Evolutionary conservation across 768 basidiomycete genomes (phyloP).

Genomic region (Pulveroboletus sp.): DNA sequence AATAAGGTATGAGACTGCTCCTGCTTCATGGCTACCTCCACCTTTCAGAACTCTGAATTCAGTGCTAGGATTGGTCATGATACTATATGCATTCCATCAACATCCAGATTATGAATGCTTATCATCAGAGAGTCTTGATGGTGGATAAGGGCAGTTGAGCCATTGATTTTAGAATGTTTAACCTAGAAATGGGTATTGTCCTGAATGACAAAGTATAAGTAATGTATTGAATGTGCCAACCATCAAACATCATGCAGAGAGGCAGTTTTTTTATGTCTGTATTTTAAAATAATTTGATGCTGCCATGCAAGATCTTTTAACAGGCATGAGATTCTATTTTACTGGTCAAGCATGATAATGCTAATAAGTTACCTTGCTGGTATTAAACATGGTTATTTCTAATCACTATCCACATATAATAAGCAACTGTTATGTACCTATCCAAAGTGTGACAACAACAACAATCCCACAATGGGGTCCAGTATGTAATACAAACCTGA

Average conservation of each 20-base stretch:
- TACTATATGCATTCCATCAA: constrained; percentile 40
- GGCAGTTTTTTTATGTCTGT: constrained; percentile 88
- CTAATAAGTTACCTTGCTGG: too few relatives aligned
- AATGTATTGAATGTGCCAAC: not conserved
- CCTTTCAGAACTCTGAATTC: constrained; percentile 79
- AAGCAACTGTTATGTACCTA: too few relatives aligned
- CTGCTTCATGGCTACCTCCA: constrained; percentile 47
- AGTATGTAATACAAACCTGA: too few relatives aligned
- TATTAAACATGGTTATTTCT: too few relatives aligned
- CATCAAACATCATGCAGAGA: constrained; percentile 43
- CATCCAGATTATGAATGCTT: constrained; percentile 3
- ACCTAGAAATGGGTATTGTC: constrained; percentile 81
- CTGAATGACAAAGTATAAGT: constrained; percentile 63
- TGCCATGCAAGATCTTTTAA: too few relatives aligned
- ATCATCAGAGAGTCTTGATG: constrained; percentile 40
- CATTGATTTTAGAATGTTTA: constrained; percentile 85
- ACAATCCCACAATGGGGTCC: too few relatives aligned
- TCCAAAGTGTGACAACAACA: too few relatives aligned
- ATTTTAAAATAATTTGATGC: constrained; percentile 73
- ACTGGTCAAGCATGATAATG: too few relatives aligned
- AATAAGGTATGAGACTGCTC: constrained; percentile 77
- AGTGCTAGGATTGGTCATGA: constrained; percentile 81
- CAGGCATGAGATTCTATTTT: too few relatives aligned
- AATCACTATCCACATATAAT: too few relatives aligned
- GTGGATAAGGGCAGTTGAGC: constrained; percentile 76